Evolutionary conservation across 768 basidiomycete genomes (phyloP).

Genomic region (Tulasnella sp.): DNA sequence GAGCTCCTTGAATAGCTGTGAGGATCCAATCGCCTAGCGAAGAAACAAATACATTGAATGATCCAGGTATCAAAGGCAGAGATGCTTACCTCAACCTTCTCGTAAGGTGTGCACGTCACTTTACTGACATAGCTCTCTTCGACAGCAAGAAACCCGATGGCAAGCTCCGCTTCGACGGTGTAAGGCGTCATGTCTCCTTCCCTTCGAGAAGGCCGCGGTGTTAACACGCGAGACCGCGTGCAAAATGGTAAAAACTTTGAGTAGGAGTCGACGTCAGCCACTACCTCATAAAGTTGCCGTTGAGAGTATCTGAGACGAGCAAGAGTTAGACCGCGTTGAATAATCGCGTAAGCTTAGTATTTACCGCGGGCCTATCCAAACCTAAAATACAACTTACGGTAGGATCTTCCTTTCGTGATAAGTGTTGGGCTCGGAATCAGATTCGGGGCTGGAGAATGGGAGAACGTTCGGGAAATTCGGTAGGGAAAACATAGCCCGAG

Average conservation of each 20-base stretch:
- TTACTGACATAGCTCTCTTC: constrained; percentile 79
- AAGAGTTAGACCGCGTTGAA: background rate
- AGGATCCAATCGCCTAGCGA: constrained; percentile 58
- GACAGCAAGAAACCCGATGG: constrained; percentile 81
- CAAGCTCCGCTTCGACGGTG: constrained; percentile 74
- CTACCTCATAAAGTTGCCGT: constrained; percentile 72
- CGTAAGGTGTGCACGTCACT: constrained; percentile 70
- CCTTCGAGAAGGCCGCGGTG: constrained; percentile 28
- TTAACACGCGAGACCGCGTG: constrained; percentile 58
- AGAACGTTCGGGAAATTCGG: constrained; percentile 8
- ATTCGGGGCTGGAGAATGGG: constrained; percentile 20
- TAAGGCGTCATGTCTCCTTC: constrained; percentile 32
- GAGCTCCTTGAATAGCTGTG: constrained; percentile 65
- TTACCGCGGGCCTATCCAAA: constrained; percentile 7
- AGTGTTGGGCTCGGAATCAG: constrained; percentile 43
- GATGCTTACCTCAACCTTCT: constrained; percentile 64
- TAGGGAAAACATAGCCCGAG: constrained; percentile 10
- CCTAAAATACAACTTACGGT: constrained; percentile 51
- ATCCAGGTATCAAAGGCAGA: constrained; percentile 6
- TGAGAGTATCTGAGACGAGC: constrained; percentile 55
- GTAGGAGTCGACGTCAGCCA: constrained; percentile 84
- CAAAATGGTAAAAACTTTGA: constrained; percentile 86
- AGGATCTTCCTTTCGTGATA: constrained; percentile 82
- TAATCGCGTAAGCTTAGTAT: background rate
- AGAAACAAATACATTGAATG: constrained; percentile 18